phyloP scores from a whole-genome alignment of 495 filamentous ascomycete species.

The Hypoxylon cercidicola region DNA sequence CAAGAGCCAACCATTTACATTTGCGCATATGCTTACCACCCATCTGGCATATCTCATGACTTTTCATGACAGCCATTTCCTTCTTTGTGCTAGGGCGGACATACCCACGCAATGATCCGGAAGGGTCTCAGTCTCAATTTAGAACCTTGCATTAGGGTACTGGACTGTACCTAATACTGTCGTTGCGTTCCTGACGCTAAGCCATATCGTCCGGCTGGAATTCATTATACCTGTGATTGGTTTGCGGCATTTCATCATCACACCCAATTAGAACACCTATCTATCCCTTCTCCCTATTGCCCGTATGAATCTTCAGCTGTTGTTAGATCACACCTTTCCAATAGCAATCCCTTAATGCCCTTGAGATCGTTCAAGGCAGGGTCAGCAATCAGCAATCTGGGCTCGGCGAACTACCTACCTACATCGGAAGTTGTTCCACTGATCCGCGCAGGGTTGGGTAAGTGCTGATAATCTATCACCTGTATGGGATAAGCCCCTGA shows the following conservation, averaged over 20 bases:
- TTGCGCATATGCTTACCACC: too few relatives aligned
- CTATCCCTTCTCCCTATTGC: background rate
- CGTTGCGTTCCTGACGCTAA: conserved; percentile 4
- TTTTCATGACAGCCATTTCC: too few relatives aligned
- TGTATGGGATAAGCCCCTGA: conserved; percentile 17
- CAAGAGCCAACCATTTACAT: too few relatives aligned
- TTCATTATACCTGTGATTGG: background rate
- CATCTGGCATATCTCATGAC: too few relatives aligned
- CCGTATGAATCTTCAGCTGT: conserved; percentile 6
- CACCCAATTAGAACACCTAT: background rate
- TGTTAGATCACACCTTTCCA: background rate
- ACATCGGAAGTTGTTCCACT: conserved; percentile 25
- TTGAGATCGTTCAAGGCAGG: background rate
- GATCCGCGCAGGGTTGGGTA: conserved; percentile 24
- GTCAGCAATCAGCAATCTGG: conserved; percentile 15
- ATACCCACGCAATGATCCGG: too few relatives aligned
- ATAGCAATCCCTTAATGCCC: background rate
- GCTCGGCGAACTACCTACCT: conserved; percentile 14
- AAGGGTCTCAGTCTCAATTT: too few relatives aligned
- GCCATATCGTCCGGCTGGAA: background rate
- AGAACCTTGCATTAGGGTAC: background rate
- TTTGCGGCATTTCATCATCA: background rate
- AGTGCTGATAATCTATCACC: conserved; percentile 32
- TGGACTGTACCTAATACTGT: background rate
- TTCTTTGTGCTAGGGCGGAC: too few relatives aligned